A percentile compares a stretch with the other conserved stretches of the same genome.
Conservation (phyloP, 2,329 filamentous ascomycete species). For the Colletotrichum salicis region DNA sequence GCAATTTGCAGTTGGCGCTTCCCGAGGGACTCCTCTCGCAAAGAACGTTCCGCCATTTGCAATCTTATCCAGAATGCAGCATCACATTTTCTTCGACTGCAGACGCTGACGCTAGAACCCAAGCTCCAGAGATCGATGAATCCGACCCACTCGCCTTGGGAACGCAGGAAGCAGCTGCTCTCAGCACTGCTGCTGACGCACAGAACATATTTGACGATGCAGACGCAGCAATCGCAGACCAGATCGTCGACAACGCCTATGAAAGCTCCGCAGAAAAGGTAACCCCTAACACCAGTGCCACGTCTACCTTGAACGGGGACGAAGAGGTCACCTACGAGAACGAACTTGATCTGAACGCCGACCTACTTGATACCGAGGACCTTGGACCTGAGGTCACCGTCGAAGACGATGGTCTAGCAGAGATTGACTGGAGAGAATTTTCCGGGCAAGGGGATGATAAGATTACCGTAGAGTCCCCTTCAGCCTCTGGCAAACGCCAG, state of each 20-base stretch:
- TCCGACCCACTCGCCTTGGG: slow-evolving; percentile 42
- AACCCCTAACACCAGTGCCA: slow-evolving; percentile 42
- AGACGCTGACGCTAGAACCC: slow-evolving; percentile 40
- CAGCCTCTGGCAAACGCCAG: slow-evolving; percentile 37
- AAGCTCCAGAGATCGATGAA: slow-evolving; percentile 41
- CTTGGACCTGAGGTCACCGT: neutral
- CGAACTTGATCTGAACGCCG: slow-evolving; percentile 46
- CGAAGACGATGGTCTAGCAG: slow-evolving; percentile 34
- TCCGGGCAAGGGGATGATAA: slow-evolving; percentile 36
- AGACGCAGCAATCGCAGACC: neutral
- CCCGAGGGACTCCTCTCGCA: neutral
- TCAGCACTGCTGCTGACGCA: neutral
- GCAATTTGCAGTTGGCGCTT: neutral
- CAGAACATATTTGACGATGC: slow-evolving; percentile 16
- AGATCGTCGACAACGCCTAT: slow-evolving; percentile 10
- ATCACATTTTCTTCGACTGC: slow-evolving; percentile 37
- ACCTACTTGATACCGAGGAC: slow-evolving; percentile 21
- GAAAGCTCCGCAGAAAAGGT: slow-evolving; percentile 25
- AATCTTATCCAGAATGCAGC: slow-evolving; percentile 34
- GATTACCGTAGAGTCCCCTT: slow-evolving; percentile 16
- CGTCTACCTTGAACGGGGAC: slow-evolving; percentile 46
- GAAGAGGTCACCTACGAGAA: slow-evolving; percentile 42
- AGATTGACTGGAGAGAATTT: slow-evolving; percentile 44
- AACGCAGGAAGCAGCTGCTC: slow-evolving; percentile 6
- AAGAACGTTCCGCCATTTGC: slow-evolving; percentile 13